Evolutionary conservation across 441 rosid species (phyloP).

Genomic region (Rhodomyrtus psidioides): DNA sequence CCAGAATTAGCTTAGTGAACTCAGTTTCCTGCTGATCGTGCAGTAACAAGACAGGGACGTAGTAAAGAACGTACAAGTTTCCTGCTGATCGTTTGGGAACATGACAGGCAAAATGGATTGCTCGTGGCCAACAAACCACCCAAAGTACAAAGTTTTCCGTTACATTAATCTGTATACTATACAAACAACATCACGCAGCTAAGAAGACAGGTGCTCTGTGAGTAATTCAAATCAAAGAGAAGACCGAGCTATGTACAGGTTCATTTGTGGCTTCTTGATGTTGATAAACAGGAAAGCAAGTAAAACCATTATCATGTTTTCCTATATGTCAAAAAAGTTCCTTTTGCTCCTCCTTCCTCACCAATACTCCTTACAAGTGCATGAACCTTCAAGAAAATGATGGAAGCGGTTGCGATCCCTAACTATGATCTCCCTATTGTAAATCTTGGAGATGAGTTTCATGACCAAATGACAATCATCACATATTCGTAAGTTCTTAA

Average conservation of each 20-base stretch:
- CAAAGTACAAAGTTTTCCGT: not conserved
- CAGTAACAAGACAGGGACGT: not conserved
- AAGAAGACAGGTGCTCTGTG: not conserved
- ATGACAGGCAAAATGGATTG: not conserved
- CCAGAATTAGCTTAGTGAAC: not conserved
- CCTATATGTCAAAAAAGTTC: not conserved
- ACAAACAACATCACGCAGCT: not conserved
- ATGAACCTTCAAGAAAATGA: not conserved
- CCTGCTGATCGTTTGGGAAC: too few species aligned
- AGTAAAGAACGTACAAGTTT: not conserved
- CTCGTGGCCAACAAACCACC: not conserved
- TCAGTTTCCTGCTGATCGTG: not conserved
- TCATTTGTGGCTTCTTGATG: not conserved
- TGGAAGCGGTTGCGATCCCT: slow-evolving; percentile 2
- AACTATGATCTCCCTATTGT: not conserved
- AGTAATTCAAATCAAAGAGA: not conserved
- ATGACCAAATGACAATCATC: not conserved
- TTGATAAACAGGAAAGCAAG: not conserved
- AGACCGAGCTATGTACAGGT: not conserved
- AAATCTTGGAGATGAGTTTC: not conserved
- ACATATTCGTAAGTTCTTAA: not conserved
- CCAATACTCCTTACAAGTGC: not conserved
- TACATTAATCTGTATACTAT: not conserved
- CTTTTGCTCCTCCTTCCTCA: not conserved
- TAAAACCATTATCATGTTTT: not conserved